A percentile compares a stretch with the other conserved stretches of the same genome.
Conservation (phyloP, 1,139 yeast genomes). For the Insectozyma bohioensis region DNA sequence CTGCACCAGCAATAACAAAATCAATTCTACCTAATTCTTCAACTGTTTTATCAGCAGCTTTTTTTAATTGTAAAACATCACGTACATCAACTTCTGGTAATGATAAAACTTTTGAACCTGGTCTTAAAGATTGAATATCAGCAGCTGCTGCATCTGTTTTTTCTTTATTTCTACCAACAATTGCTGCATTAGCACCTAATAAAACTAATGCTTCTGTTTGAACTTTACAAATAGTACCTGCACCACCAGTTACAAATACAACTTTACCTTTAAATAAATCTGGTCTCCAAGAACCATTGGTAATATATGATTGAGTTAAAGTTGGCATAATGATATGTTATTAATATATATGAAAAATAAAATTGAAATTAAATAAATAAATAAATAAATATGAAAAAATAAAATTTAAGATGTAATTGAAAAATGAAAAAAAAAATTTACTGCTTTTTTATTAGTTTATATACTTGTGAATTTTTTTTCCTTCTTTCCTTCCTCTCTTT, state of each 20-base stretch:
- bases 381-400: too few relatives aligned
- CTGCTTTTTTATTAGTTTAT: conserved; percentile 10
- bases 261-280: conserved; percentile 78
- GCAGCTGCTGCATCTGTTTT: conserved; percentile 66
- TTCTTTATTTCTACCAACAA: conserved; percentile 70
- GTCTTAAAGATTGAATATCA: conserved; percentile 58
- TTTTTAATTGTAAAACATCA: conserved; percentile 51
- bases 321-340: conserved; percentile 11
- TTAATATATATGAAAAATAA: too few relatives aligned
- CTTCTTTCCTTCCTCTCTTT: too few relatives aligned
- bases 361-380: too few relatives aligned
- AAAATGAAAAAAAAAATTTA: background rate
- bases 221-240: conserved; percentile 87
- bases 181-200: conserved; percentile 84
- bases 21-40: conserved; percentile 70
- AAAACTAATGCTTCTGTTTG: conserved; percentile 81
- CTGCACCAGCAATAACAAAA: conserved; percentile 90
- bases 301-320: conserved; percentile 28
- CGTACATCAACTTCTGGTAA: conserved; percentile 77
- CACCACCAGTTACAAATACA: conserved; percentile 91
- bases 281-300: conserved; percentile 43
- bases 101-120: conserved; percentile 65
- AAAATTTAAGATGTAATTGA: too few relatives aligned
- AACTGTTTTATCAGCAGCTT: conserved; percentile 68
- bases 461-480: too few relatives aligned